phyloP scores from a whole-genome alignment of 495 filamentous ascomycete species.

The Podospora sp. region DNA sequence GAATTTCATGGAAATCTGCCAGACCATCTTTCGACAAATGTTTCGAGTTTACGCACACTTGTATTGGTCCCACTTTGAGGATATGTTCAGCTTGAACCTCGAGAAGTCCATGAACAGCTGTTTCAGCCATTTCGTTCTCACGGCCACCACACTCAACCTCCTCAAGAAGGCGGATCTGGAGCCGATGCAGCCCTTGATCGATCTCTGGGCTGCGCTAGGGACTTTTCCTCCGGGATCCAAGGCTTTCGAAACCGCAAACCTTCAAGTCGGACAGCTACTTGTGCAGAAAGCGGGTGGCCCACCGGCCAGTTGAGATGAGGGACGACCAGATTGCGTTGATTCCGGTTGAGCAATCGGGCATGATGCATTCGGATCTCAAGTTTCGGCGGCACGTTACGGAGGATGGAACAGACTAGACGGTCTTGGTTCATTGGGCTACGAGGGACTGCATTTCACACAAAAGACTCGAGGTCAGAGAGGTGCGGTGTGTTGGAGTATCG shows the following conservation, averaged over 20 bases:
- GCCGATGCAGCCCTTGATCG: slow-evolving; percentile 91
- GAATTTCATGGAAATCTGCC: slow-evolving; percentile 82
- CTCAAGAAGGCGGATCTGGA: slow-evolving; percentile 83
- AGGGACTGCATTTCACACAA: neutral
- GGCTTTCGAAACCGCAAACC: slow-evolving; percentile 58
- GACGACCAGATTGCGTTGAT: neutral
- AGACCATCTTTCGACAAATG: slow-evolving; percentile 95
- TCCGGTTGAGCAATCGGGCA: neutral
- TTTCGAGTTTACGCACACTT: slow-evolving; percentile 93
- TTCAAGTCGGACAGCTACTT: slow-evolving; percentile 48
- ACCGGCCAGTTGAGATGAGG: slow-evolving; percentile 20
- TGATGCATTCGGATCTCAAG: neutral
- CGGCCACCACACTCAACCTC: slow-evolving; percentile 82
- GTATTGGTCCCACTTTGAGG: slow-evolving; percentile 82
- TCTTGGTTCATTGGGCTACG: neutral
- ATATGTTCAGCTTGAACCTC: slow-evolving; percentile 79
- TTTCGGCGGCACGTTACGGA: neutral
- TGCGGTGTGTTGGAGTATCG: neutral
- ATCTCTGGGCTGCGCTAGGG: slow-evolving; percentile 83
- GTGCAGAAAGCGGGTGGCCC: slow-evolving; percentile 46
- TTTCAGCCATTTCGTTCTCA: slow-evolving; percentile 90
- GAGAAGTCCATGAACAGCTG: slow-evolving; percentile 90
- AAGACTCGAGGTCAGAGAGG: neutral
- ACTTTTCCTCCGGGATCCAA: slow-evolving; percentile 73
- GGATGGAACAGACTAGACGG: neutral